Percentiles rank a stretch among this genome's conserved stretches.
These are phyloP conservation scores for Austroboletus olivaceoglutinosus DNA, from an alignment of 1,284 basidiomycete genomes.

Conservation along the genomic window DNA sequence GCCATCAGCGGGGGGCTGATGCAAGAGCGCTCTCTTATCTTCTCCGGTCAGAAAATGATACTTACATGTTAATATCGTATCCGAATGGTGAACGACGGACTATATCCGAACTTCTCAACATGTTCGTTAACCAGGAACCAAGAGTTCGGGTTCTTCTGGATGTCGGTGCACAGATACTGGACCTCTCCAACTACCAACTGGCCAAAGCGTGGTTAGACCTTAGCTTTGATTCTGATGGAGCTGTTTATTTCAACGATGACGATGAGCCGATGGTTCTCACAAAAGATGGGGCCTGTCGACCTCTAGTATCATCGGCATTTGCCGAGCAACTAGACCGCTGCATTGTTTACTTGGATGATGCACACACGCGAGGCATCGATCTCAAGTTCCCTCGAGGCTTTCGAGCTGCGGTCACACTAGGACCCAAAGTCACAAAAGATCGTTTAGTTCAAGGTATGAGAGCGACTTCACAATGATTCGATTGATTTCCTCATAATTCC, in stretches of 20 bases:
- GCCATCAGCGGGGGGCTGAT: conserved; percentile 16
- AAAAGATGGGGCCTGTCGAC: neutral
- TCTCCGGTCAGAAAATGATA: too few species aligned
- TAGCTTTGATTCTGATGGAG: neutral
- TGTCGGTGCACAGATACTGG: neutral
- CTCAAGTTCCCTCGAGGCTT: neutral
- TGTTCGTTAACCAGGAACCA: neutral
- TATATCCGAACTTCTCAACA: neutral
- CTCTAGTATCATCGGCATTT: neutral
- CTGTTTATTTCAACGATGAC: neutral
- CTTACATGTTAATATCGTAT: neutral
- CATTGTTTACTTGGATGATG: neutral
- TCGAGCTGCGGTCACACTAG: neutral
- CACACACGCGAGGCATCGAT: neutral
- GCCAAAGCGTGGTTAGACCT: neutral
- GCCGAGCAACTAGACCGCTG: neutral
- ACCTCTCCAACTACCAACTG: neutral
- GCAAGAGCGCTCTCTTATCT: conserved; percentile 45
- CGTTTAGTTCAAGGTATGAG: neutral
- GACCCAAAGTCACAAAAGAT: neutral
- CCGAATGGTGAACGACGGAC: neutral
- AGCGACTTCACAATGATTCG: neutral
- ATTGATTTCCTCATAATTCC: neutral
- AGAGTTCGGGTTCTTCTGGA: neutral
- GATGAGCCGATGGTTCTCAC: neutral